Percentiles rank a stretch among this genome's conserved stretches.
phyloP scores from a whole-genome alignment of 2,329 filamentous ascomycete species.

The Sphaerostilbella broomeana region DNA sequence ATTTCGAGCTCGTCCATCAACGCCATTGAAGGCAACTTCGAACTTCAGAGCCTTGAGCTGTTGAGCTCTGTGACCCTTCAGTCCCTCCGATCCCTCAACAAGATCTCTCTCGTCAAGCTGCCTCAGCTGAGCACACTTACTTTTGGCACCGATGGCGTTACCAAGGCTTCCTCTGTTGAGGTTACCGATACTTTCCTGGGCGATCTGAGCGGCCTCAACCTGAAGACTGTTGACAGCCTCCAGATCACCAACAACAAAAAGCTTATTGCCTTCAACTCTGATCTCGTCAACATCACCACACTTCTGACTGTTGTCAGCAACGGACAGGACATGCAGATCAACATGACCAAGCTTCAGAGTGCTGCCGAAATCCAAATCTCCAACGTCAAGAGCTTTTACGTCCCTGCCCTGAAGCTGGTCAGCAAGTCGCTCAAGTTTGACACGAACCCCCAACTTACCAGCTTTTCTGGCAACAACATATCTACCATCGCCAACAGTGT shows the following conservation, averaged over 20 bases:
- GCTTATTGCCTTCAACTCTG: conserved; percentile 68
- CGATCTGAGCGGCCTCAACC: conserved; percentile 72
- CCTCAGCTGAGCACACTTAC: conserved; percentile 47
- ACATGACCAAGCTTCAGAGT: conserved; percentile 70
- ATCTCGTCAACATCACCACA: conserved; percentile 68
- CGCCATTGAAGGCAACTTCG: conserved; percentile 63
- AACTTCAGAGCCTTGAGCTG: conserved; percentile 59
- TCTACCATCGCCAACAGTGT: conserved; percentile 53
- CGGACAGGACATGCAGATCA: conserved; percentile 61
- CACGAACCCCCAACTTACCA: conserved; percentile 60
- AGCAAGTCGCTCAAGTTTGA: conserved; percentile 80
- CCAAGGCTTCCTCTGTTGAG: conserved; percentile 58
- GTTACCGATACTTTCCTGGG: conserved; percentile 84
- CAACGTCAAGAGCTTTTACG: conserved; percentile 67
- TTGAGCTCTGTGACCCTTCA: conserved; percentile 63
- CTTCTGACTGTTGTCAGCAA: conserved; percentile 74
- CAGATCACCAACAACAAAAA: conserved; percentile 87
- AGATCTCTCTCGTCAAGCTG: conserved; percentile 67
- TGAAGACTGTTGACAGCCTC: conserved; percentile 64
- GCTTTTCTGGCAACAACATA: conserved; percentile 61
- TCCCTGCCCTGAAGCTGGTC: conserved; percentile 66
- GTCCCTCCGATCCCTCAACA: conserved; percentile 56
- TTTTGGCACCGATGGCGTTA: conserved; percentile 52
- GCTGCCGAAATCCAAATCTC: conserved; percentile 48
- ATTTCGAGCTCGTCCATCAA: conserved; percentile 56